Evolutionary conservation across 176 grass and related monocot genomes (phyloP), one percentile per base, ranked within the genome.

Genomic region (Tillandsia leiboldiana): DNA sequence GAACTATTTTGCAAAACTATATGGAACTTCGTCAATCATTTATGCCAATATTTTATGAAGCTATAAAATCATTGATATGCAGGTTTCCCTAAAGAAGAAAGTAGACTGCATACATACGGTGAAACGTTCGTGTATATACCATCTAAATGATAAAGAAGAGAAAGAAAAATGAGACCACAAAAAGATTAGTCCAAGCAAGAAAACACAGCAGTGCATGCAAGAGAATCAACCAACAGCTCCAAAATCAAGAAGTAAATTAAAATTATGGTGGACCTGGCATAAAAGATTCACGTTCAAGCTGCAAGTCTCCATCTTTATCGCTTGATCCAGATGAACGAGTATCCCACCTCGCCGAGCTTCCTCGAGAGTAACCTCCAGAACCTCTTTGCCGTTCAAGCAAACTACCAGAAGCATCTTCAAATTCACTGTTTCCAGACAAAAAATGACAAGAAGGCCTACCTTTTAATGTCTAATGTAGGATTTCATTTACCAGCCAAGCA

Each of bases 271-370:
- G 78, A 99, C 94, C 94, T 82, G 88, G 84, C 11, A 63, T 54
- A 49, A 52, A 47, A 48, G 67, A 28, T 26, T 93, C 94, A 0
- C 48, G 86, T 23, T 90, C 89, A 65, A 84, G 68, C 11, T 67
- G 80, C 11, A 78, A 70, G 48, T 90, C 94, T 3, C 80, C 90
- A 53, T 90, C 87, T 24, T 72, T 83, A 73, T 84, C 81, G 12
- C 80, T 99, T 15, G 87, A 90, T 26, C 76, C 79, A n/a, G 82
- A 83, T 0, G 93, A 90, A 73, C 79, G 90, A 51, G 87, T 72
- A 11, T 99, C 94, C 94, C 94, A 99, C 79, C 82, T 87, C 11
- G 82, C 81, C 0, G 79, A 79, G 65, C 67, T 81, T 66, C 84
- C 84, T 23, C 70, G 82, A 22, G 89, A 65, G 80, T 81, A 92